Evolutionary conservation across 2,329 filamentous ascomycete species (phyloP), one percentile per base, ranked within the genome.

Genomic region (Fusarium equiseti): DNA sequence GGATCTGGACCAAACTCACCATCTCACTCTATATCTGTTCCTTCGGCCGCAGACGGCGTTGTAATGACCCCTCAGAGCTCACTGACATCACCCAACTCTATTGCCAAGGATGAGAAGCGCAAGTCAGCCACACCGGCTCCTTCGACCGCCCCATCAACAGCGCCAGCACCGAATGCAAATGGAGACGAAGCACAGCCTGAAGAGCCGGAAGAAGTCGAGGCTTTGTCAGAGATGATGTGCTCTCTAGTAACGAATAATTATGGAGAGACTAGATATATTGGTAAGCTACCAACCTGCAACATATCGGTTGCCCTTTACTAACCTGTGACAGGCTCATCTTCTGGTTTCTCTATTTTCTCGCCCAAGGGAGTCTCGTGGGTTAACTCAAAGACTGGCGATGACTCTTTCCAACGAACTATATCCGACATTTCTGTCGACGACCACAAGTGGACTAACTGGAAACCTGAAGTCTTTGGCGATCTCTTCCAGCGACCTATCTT

Each of bases 331-430:
- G 93, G 95, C 27, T 98, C 95, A 0, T 98, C 95, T 0, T 99
- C 96, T 4, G 96, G 96, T 6, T 98, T 98, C 81, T 98, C 95
- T 58, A 99, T 99, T 75, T 98, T 99, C 83, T 98, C 95, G 1
- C 96, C 95, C 16, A 97, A 97, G 79, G 96, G 96, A 46, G 97
- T 99, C 57, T 92, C 97, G 79, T 99, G 96, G 96, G 95, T 99
- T 56, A 98, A 98, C 76, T 91, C 96, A 73, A 98, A 97, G 84
- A 98, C 95, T 4, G 96, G 96, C n/a, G 96, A 99, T 78, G 90
- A 87, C 24, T 97, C 94, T 0, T 99, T 99, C 81, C 93, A 97
- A 79, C 89, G 93, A 60, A 98, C 98, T 92, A 97, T 99, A 59
- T 91, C 91, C 4, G 91, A 93, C 55, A 92, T 95, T n/a, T 93